Evolutionary conservation across 192 early-diverging fungal species (phyloP).

Genomic region (Mortierella hygrophila): DNA sequence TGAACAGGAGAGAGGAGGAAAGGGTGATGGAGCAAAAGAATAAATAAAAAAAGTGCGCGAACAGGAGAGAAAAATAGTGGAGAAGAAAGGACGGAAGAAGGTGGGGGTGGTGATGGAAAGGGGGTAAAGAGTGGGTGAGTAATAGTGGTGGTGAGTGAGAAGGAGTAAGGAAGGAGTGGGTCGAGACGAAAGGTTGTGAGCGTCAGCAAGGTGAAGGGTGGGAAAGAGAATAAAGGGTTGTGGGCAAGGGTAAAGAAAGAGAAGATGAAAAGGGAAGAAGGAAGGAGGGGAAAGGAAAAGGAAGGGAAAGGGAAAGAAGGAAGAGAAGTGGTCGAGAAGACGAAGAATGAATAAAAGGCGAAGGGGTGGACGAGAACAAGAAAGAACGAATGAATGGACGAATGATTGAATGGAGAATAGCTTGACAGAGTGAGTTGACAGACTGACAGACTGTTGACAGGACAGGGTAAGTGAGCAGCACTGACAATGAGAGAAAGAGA

Average conservation of each 20-base stretch:
- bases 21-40: not conserved
- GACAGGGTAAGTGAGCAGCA: not conserved
- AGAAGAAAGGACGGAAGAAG: not conserved
- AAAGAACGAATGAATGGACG: not conserved
- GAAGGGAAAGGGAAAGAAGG: not conserved
- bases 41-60: slow-evolving; percentile 1
- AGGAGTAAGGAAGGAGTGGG: not conserved
- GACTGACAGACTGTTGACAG: not conserved
- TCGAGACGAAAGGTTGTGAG: not conserved
- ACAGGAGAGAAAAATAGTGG: slow-evolving; percentile 8
- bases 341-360: not conserved
- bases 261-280: not conserved
- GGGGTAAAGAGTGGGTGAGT: not conserved
- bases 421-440: not conserved
- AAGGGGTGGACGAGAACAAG: not conserved
- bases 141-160: not conserved
- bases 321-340: not conserved
- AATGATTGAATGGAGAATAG: not conserved
- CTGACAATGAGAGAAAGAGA: not conserved
- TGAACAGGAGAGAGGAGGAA: not conserved
- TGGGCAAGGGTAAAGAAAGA: not conserved
- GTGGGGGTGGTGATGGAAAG: not conserved
- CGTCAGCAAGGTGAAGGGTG: not conserved
- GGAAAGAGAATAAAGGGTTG: not conserved
- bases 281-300: not conserved